Conservation (phyloP, 768 basidiomycete genomes). For the Boletus fagicola region DNA sequence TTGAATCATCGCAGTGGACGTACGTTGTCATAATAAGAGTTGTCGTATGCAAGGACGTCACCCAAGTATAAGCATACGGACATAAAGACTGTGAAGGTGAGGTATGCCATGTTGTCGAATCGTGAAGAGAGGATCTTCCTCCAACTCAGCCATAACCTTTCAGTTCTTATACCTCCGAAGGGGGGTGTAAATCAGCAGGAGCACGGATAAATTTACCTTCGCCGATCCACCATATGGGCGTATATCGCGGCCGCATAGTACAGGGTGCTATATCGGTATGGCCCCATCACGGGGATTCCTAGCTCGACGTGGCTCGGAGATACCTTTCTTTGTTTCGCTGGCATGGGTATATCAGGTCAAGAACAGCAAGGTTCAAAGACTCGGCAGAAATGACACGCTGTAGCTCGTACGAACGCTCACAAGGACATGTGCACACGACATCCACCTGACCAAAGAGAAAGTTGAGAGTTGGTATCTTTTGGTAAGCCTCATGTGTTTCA, state of each 20-base stretch:
- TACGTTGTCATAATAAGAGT: constrained; percentile 62
- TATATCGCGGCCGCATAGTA: constrained; percentile 2
- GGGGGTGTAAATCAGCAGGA: neutral
- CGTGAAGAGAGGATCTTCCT: constrained; percentile 1
- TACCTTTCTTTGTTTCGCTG: constrained; percentile 8
- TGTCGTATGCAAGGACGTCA: constrained; percentile 47
- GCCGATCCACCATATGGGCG: constrained; percentile 10
- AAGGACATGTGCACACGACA: constrained; percentile 13
- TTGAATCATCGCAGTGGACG: constrained; percentile 18
- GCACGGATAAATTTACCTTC: neutral
- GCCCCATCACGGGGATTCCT: constrained; percentile 7
- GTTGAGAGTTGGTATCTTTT: neutral
- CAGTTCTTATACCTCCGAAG: constrained; percentile 21
- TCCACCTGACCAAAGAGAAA: constrained; percentile 13
- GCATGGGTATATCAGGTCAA: constrained; percentile 5
- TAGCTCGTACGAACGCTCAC: constrained; percentile 2
- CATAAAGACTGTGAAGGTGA: constrained; percentile 1
- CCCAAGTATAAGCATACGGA: constrained; percentile 10
- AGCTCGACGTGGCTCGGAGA: constrained; percentile 1
- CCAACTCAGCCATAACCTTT: neutral
- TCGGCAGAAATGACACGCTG: neutral
- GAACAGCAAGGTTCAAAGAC: neutral
- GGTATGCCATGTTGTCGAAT: constrained; percentile 11
- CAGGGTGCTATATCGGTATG: constrained; percentile 13
- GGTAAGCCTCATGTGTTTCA: constrained; percentile 10